phyloP scores from a whole-genome alignment of 148 eudicot species.

The Cornus florida region DNA sequence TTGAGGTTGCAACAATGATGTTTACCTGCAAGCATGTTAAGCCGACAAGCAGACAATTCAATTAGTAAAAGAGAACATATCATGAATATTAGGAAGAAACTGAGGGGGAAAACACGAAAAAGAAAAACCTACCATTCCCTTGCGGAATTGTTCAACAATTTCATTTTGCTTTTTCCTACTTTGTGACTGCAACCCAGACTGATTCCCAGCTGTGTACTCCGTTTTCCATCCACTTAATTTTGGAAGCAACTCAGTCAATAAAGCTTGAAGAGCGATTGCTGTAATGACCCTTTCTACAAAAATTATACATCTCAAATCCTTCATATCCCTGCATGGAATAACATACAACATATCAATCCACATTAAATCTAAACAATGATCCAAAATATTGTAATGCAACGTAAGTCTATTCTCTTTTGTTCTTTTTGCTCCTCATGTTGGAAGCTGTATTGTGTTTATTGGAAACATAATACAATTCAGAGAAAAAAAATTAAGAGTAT shows the following conservation, averaged over 20 bases:
- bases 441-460: neutral
- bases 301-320: conserved; percentile 78
- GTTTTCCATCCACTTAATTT: conserved; percentile 59
- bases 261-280: conserved; percentile 58
- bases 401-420: too few relatives aligned
- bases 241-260: conserved; percentile 54
- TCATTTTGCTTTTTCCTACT: conserved; percentile 61
- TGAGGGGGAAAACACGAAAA: neutral
- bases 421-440: neutral
- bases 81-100: too few relatives aligned
- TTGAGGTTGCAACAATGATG: conserved; percentile 81
- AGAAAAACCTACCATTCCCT: conserved; percentile 46
- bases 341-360: neutral
- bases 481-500: neutral
- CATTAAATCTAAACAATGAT: neutral
- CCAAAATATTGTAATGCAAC: too few relatives aligned
- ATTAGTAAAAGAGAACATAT: neutral
- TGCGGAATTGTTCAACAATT: conserved; percentile 73
- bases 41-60: neutral
- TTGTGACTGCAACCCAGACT: conserved; percentile 48
- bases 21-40: conserved; percentile 50
- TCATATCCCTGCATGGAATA: conserved; percentile 37
- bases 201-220: conserved; percentile 68
- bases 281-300: conserved; percentile 83
- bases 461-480: neutral